These are phyloP conservation scores for Fomitopsis pinicola DNA, from an alignment of 1,284 basidiomycete species.

Conservation along the genomic window DNA sequence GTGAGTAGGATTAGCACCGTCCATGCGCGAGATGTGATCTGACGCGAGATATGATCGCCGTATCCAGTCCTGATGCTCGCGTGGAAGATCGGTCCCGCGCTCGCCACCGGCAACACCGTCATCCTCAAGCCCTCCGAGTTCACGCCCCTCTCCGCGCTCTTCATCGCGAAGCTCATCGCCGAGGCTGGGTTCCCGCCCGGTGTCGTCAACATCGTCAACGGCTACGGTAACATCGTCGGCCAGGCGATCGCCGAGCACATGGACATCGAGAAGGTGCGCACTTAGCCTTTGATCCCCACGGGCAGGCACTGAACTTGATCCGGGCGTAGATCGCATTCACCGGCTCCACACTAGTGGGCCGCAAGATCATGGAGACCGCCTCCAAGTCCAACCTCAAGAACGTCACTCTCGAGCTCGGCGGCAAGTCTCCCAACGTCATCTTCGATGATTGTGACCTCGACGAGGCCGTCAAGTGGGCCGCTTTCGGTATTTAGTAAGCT, in stretches of 20 bases:
- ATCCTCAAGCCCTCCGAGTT: constrained; percentile 90
- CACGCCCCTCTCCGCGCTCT: constrained; percentile 80
- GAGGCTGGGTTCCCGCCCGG: constrained; percentile 66
- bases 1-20: constrained; percentile 30
- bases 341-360: constrained; percentile 76
- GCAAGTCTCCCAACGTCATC: constrained; percentile 83
- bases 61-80: constrained; percentile 62
- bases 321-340: constrained; percentile 57
- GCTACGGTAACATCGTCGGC: constrained; percentile 68
- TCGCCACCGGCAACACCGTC: constrained; percentile 81
- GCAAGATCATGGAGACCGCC: constrained; percentile 81
- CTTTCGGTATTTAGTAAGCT: constrained; percentile 73
- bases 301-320: neutral
- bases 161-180: constrained; percentile 43
- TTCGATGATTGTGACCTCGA: constrained; percentile 75
- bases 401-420: constrained; percentile 90
- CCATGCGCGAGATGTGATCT: neutral
- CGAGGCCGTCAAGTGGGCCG: constrained; percentile 78
- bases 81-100: constrained; percentile 84
- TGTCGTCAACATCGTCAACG: constrained; percentile 66
- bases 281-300: neutral
- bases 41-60: neutral
- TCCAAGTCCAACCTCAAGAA: constrained; percentile 85
- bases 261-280: constrained; percentile 51
- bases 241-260: constrained; percentile 61